Base-by-base conservation (phyloP, 2,329 filamentous ascomycete species). In the Gremmenia infestans region DNA sequence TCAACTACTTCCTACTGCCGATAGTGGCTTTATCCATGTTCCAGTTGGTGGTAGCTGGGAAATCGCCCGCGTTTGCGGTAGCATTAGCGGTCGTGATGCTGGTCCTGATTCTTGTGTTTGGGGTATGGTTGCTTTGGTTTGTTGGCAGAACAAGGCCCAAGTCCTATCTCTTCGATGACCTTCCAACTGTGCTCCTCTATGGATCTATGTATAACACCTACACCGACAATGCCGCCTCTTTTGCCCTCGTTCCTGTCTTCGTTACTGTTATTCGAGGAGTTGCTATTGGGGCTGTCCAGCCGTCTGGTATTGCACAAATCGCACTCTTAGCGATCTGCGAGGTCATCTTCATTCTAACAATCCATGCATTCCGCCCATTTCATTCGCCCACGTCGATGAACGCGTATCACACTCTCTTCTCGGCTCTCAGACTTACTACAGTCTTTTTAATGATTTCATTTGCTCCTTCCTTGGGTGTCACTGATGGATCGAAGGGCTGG, bases 151-250 rank as follows among this genome's bases (percentile, higher is more conserved):
- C 90, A 0, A 86, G 88, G 61, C 92, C 92, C 5, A 86, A 91
- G 58, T 88, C 91, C 1, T 88, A 91, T 63, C 79, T 99, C 9
- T 99, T 97, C 70, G 94, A 99, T 72, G 91, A 97, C 67, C 78
- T 99, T 49, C 85, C 91, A 6, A 97, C 91, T 0, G 85, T 97
- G 8, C 78, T 99, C 2, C 80, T 91, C 1, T 97, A 96, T 65
- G 94, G 94, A 0, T 91, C 94, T 5, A 77, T 99, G 7, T 99
- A 99, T 73, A 99, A 99, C 73, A 99, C 94, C 0, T 97, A 96
- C 71, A 94, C 89, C 23, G 94, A 99, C 70, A 89, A 93, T 70
- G 91, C 91, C 0, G 90, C 93, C 7, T 86, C 90, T 0, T 99
- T 96, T 71, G 91, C 93, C 6, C 79, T 96, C 43, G 85, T 97